Evolutionary conservation across 2,329 filamentous ascomycete genomes (phyloP).

Genomic region (Cladophialophora immunda): DNA sequence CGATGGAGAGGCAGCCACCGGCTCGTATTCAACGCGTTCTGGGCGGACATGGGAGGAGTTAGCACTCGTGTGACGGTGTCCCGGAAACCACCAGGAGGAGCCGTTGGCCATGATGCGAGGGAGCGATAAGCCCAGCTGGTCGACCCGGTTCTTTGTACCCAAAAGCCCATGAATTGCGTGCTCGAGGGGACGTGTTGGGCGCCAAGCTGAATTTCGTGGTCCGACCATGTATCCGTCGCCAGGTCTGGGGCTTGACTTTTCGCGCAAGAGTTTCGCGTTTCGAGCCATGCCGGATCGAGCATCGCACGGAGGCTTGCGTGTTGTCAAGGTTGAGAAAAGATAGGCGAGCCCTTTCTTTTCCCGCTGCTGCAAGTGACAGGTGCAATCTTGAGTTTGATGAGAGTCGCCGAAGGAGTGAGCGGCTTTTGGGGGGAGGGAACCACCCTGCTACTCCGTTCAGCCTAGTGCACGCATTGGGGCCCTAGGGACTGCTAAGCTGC

Average conservation of each 20-base stretch:
- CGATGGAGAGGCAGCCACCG: not conserved
- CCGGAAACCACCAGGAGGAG: not conserved
- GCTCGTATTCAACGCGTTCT: not conserved
- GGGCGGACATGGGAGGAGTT: not conserved
- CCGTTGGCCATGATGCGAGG: not conserved
- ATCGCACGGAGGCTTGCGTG: slow-evolving; percentile 13
- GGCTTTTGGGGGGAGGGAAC: not conserved
- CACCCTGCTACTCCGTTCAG: slow-evolving; percentile 2
- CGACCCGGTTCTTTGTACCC: not conserved
- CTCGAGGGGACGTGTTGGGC: not conserved
- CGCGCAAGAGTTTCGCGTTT: slow-evolving; percentile 27
- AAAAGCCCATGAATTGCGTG: slow-evolving; percentile 14
- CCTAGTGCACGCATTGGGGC: not conserved
- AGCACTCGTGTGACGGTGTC: not conserved
- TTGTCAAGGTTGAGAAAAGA: slow-evolving; percentile 13
- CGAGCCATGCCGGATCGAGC: slow-evolving; percentile 28
- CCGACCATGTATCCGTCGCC: not conserved
- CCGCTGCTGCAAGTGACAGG: not conserved
- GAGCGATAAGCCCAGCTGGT: not conserved
- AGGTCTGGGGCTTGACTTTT: slow-evolving; percentile 3
- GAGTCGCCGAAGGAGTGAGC: not conserved
- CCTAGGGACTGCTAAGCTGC: not conserved
- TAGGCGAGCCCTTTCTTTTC: slow-evolving; percentile 11
- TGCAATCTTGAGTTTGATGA: not conserved
- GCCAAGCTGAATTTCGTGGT: not conserved